phyloP scores from a whole-genome alignment of 2,329 filamentous ascomycete genomes.

The Penicillium sp. region DNA sequence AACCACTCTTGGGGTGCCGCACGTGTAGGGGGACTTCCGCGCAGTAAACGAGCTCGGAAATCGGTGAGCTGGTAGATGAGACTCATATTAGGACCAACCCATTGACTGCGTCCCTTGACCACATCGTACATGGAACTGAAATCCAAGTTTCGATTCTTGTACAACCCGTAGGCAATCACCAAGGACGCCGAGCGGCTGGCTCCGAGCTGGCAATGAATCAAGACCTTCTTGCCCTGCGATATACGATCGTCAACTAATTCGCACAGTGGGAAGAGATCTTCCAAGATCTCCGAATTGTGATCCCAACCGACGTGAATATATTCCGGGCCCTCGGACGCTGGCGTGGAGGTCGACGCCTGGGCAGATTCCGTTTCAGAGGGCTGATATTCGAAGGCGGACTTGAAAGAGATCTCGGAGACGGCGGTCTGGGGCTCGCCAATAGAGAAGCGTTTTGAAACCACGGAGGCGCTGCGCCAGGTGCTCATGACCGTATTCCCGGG shows the following conservation, averaged over 20 bases:
- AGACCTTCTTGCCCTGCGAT: conserved; percentile 52
- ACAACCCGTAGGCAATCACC: conserved; percentile 60
- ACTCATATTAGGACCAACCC: conserved; percentile 65
- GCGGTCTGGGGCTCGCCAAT: conserved; percentile 41
- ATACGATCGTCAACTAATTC: conserved; percentile 57
- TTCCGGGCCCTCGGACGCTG: conserved; percentile 44
- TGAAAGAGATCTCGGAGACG: conserved; percentile 43
- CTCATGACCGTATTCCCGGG: conserved; percentile 38
- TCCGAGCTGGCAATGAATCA: conserved; percentile 60
- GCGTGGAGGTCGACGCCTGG: conserved; percentile 27
- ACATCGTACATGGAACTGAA: conserved; percentile 61
- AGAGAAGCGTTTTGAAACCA: conserved; percentile 28
- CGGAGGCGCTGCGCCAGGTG: conserved; percentile 45
- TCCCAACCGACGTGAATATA: conserved; percentile 63
- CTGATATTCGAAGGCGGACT: conserved; percentile 44
- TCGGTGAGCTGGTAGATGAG: conserved; percentile 63
- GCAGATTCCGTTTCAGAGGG: conserved; percentile 24
- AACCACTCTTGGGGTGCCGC: conserved; percentile 34
- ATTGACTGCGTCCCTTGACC: conserved; percentile 59
- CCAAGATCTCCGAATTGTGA: conserved; percentile 62
- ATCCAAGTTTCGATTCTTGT: conserved; percentile 56
- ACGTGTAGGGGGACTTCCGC: conserved; percentile 25
- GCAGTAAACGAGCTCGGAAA: conserved; percentile 45
- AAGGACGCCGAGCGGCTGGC: conserved; percentile 61
- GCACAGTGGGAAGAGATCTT: conserved; percentile 55